Evolutionary conservation across 768 basidiomycete genomes (phyloP).

Genomic region (Grammothele lineata): DNA sequence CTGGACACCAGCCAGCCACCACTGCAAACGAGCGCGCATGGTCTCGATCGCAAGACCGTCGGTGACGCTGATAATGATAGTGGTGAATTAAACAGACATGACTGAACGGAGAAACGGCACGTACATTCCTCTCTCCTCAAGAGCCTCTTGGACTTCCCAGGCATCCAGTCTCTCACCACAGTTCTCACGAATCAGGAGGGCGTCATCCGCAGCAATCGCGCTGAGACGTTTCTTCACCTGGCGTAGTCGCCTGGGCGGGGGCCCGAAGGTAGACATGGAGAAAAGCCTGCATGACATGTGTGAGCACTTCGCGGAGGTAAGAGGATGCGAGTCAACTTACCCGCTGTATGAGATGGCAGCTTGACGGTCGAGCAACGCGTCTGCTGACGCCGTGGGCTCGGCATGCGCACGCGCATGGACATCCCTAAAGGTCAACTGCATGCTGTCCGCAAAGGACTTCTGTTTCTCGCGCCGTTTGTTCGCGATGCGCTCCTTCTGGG

Average conservation of each 20-base stretch:
- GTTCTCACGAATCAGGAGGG: constrained; percentile 49
- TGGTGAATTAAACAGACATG: not conserved
- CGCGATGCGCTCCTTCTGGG: constrained; percentile 66
- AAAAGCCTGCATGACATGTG: constrained; percentile 31
- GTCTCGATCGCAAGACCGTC: constrained; percentile 36
- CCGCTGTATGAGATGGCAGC: constrained; percentile 46
- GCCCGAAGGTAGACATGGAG: constrained; percentile 36
- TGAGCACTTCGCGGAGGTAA: too few species aligned
- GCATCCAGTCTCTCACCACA: constrained; percentile 40
- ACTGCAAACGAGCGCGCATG: constrained; percentile 47
- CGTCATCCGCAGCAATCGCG: constrained; percentile 56
- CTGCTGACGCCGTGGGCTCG: constrained; percentile 32
- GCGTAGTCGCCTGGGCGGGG: constrained; percentile 27
- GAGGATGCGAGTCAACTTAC: constrained; percentile 39
- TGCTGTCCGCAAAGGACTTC: constrained; percentile 20
- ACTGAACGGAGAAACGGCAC: constrained; percentile 24
- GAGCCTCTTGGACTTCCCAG: constrained; percentile 57
- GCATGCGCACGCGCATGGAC: constrained; percentile 16
- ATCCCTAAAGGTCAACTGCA: constrained; percentile 17
- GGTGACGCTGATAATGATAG: constrained; percentile 29
- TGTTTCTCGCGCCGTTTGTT: constrained; percentile 45
- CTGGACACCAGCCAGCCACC: constrained; percentile 51
- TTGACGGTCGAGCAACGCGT: constrained; percentile 24
- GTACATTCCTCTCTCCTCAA: constrained; percentile 77
- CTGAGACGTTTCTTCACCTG: constrained; percentile 36